A percentile compares a stretch with the other conserved stretches of the same genome.
phyloP scores from a whole-genome alignment of 768 basidiomycete genomes.

The Tricholoma terreum region DNA sequence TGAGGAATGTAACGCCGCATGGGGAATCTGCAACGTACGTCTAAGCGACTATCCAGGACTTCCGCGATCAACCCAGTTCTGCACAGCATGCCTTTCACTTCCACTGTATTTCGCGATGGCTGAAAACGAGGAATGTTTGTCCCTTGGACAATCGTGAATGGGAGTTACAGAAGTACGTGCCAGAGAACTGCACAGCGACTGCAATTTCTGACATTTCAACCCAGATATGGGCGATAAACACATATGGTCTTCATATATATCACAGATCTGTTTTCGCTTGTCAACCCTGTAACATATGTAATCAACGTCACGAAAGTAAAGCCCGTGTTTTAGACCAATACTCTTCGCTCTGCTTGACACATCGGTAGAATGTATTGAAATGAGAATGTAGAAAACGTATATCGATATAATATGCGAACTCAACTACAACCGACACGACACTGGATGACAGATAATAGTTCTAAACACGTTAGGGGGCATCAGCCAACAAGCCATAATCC shows the following conservation, averaged over 20 bases:
- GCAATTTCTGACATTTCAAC: constrained; percentile 1
- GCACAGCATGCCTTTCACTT: constrained; percentile 97
- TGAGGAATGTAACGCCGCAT: constrained; percentile 97
- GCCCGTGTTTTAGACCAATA: too few relatives aligned
- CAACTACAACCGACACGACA: too few relatives aligned
- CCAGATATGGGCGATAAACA: constrained; percentile 40
- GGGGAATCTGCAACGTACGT: constrained; percentile 97
- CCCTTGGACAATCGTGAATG: constrained; percentile 95
- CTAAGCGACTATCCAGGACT: neutral
- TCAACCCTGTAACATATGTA: too few relatives aligned
- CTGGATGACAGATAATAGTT: too few relatives aligned
- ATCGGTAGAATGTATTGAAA: too few relatives aligned
- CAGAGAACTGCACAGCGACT: neutral
- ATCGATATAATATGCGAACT: too few relatives aligned
- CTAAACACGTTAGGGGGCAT: too few relatives aligned
- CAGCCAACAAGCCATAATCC: too few relatives aligned
- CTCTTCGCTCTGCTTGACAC: too few relatives aligned
- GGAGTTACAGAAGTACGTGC: constrained; percentile 92
- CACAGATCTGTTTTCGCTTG: neutral
- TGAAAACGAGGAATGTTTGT: constrained; percentile 96
- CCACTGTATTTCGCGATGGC: constrained; percentile 98
- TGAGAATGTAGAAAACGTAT: too few relatives aligned
- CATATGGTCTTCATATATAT: neutral
- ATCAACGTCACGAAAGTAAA: too few relatives aligned
- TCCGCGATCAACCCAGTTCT: neutral